Percentiles rank a stretch among this genome's conserved stretches.
These are phyloP conservation scores for Auxenochlorella protothecoides DNA, from an alignment of 139 green algal species.

Conservation along the genomic window DNA sequence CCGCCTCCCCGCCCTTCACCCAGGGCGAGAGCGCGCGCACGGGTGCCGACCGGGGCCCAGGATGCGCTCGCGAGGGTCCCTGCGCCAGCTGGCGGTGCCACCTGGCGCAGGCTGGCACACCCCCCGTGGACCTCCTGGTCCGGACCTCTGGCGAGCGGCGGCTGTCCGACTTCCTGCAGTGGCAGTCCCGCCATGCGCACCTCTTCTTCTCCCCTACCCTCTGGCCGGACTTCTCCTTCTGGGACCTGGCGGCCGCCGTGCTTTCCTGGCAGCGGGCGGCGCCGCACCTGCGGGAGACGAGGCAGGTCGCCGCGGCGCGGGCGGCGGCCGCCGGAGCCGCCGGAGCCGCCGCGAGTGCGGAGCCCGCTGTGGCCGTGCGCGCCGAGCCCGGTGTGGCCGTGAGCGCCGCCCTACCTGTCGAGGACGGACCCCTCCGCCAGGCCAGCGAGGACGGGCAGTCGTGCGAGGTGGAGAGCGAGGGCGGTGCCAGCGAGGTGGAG, in stretches of 20 bases:
- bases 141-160: constrained; percentile 81
- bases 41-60: too few species aligned
- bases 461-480: background rate
- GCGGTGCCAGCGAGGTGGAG: background rate
- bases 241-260: constrained; percentile 50
- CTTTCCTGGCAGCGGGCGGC: constrained; percentile 40
- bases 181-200: constrained; percentile 55
- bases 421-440: too few species aligned
- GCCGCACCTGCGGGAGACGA: constrained; percentile 2
- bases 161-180: constrained; percentile 83
- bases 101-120: constrained; percentile 17
- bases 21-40: too few species aligned
- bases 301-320: background rate
- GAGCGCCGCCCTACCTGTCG: background rate
- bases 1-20: background rate
- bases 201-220: constrained; percentile 65
- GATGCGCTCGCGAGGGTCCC: background rate
- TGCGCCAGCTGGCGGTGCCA: constrained; percentile 3
- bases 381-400: background rate
- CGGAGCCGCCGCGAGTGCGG: background rate
- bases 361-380: background rate
- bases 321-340: background rate
- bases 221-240: constrained; percentile 81
- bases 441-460: background rate
- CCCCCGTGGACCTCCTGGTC: constrained; percentile 74